phyloP scores from a whole-genome alignment of 2,329 filamentous ascomycete species.

The Talaromyces sp. region DNA sequence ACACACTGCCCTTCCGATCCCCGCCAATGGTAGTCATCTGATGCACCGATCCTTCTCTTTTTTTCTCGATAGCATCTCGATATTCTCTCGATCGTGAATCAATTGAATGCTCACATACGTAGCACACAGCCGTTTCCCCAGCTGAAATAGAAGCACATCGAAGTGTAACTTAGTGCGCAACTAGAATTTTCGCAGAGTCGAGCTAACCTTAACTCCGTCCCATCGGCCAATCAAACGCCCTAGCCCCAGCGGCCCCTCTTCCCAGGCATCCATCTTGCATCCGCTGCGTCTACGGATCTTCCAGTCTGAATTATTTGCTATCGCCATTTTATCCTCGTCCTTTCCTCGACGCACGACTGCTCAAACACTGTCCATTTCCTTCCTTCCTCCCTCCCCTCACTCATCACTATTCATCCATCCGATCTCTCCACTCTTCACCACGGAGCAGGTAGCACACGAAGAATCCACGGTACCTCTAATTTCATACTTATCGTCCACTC shows the following conservation, averaged over 20 bases:
- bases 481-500: neutral
- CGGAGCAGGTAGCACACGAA: neutral
- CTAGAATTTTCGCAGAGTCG: slow-evolving; percentile 2
- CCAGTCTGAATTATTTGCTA: neutral
- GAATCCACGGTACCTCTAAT: neutral
- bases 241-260: neutral
- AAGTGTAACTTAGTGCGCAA: neutral
- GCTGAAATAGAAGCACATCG: neutral
- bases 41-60: neutral
- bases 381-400: neutral
- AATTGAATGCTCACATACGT: too few species aligned
- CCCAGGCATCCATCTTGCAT: slow-evolving; percentile 7
- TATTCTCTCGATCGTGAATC: neutral
- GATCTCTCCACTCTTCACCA: slow-evolving; percentile 13
- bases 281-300: neutral
- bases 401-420: neutral
- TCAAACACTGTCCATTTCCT: neutral
- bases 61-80: neutral
- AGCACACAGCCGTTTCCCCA: too few species aligned
- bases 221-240: neutral
- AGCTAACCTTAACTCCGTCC: slow-evolving; percentile 1
- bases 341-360: neutral
- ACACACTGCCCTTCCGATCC: neutral
- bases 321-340: neutral
- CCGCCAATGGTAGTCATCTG: slow-evolving; percentile 12